Evolutionary conservation across 768 basidiomycete genomes (phyloP).

Genomic region (Amanita inopinata): DNA sequence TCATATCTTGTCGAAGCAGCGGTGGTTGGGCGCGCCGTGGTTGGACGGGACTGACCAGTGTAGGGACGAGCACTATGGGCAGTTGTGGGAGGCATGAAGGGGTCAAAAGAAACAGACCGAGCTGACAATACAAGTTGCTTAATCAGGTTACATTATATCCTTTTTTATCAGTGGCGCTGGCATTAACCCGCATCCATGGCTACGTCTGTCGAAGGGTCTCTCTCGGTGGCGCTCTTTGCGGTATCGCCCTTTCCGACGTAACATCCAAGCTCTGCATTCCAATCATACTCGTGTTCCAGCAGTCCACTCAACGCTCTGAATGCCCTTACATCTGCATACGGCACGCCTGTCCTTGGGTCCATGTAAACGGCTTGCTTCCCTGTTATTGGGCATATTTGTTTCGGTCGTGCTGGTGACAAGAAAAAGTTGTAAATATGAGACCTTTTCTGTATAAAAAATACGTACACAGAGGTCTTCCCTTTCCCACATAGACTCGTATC

Average conservation of each 20-base stretch:
- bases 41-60: constrained; percentile 51
- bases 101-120: not conserved
- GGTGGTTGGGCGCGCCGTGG: constrained; percentile 47
- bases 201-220: not conserved
- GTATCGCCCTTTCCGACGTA: constrained; percentile 27
- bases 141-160: constrained; percentile 4
- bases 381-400: constrained; percentile 65
- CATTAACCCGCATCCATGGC: constrained; percentile 5
- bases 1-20: constrained; percentile 50
- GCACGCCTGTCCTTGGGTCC: constrained; percentile 73
- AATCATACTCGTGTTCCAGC: constrained; percentile 60
- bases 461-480: constrained; percentile 56
- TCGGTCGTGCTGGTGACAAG: constrained; percentile 45
- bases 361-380: constrained; percentile 69
- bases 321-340: constrained; percentile 63
- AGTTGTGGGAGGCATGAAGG: constrained; percentile 3
- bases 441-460: constrained; percentile 3
- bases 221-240: not conserved
- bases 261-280: constrained; percentile 39
- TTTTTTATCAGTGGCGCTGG: too few relatives aligned
- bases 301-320: constrained; percentile 55
- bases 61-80: constrained; percentile 31
- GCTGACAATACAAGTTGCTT: not conserved
- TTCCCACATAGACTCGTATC: constrained; percentile 52
- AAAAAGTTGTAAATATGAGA: constrained; percentile 2